Percentiles rank a stretch among this genome's conserved stretches.
phyloP scores from a whole-genome alignment of 108 stramenopile genomes.

The Conticribra guillardii region DNA sequence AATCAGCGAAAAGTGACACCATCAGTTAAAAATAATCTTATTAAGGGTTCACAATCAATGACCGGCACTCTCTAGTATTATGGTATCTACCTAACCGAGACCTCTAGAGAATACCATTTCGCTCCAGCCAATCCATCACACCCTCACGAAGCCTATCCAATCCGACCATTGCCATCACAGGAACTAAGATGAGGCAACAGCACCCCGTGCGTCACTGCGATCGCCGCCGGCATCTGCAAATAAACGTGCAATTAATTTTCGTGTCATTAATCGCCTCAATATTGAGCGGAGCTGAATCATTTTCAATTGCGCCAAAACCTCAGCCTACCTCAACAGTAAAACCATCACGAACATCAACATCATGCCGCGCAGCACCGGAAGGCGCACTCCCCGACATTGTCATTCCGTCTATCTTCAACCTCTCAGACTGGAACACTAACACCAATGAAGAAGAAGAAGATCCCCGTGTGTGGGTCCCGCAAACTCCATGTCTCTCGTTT shows the following conservation, averaged over 20 bases:
- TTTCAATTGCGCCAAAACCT: too few species aligned
- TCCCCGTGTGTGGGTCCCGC: constrained; percentile 73
- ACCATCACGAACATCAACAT: too few species aligned
- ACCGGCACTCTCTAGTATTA: too few species aligned
- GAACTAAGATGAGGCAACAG: too few species aligned
- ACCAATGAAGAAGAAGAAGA: constrained; percentile 52
- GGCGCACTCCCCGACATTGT: constrained; percentile 73
- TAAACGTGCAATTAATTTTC: too few species aligned
- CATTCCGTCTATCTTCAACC: constrained; percentile 59
- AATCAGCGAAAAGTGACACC: too few species aligned
- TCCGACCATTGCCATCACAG: neutral
- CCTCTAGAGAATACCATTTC: neutral
- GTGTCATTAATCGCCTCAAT: too few species aligned
- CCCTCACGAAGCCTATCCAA: neutral
- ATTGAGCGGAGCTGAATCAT: too few species aligned
- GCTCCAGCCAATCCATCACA: neutral
- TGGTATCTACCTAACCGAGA: neutral
- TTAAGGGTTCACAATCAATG: too few species aligned
- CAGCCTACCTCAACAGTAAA: neutral
- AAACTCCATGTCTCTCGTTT: constrained; percentile 75
- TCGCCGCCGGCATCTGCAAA: too few species aligned
- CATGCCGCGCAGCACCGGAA: constrained; percentile 59
- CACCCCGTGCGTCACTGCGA: too few species aligned
- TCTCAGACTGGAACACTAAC: constrained; percentile 7
- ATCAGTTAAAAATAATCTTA: too few species aligned